Base-by-base conservation (phyloP, 1,284 basidiomycete genomes). In the Cryptococcus hybrid region DNA sequence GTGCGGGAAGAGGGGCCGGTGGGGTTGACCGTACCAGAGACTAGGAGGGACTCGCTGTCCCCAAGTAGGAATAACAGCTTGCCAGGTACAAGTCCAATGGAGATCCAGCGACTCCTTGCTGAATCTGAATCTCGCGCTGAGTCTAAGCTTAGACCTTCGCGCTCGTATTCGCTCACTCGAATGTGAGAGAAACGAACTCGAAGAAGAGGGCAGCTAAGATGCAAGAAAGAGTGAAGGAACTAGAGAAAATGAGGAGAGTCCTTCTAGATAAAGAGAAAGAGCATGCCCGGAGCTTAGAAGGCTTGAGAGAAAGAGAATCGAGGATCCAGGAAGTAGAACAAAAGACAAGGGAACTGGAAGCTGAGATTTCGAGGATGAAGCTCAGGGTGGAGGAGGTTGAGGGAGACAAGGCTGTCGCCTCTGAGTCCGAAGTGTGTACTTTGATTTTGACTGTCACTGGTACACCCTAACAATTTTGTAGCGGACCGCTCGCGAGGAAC, bases 81-180 rank as follows among this genome's bases (percentile, higher is more conserved):
- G 12, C 30, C 38, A 12, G 48, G 46, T 34, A 47, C 56, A 4
- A 65, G 68, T 0, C 79, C 85, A 0, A 85, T 86, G 55, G 89
- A 92, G 58, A 81, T 91, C 36, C 85, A 88, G 7, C 84, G 86
- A 7, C 76, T 92, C n/a, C 79, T 93, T n/a, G 84, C 86, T 5
- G 84, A 86, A 35, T 82, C 87, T 0, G 90, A 94, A 74, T 80
- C 82, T 38, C 87, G 87, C 71, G 87, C 90, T 64, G 90, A 92
- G 67, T 74, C 83, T 1, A 88, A 85, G 62, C 75, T 95, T 5
- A 62, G 9, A 11, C 40, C 9, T 11, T 42, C 40, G 9, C 40
- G 78, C 81, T 42, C 68, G 67, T 47, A 67, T 79, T 18, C 63
- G 68, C 6, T 60, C 66, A 1, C 58, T 78, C 9, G 78, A 79